Percentiles rank a stretch among this genome's conserved stretches.
Conservation (phyloP, 108 stramenopile species). For the Nannochloropsis granulata region DNA sequence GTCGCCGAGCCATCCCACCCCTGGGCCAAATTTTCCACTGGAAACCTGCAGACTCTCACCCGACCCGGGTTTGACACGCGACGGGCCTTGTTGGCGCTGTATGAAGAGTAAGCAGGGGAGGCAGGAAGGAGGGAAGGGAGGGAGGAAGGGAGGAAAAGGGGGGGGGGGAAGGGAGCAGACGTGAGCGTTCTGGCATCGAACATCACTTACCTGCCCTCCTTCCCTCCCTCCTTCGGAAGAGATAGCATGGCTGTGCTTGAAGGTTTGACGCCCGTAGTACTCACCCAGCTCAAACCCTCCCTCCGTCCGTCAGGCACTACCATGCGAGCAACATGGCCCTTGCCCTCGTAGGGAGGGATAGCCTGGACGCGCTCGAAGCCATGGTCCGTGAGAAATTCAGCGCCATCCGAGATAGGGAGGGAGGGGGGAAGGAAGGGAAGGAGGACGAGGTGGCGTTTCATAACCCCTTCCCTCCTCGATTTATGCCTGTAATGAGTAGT, state of each 20-base stretch:
- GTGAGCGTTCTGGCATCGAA: background rate
- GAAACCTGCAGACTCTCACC: conserved; percentile 75
- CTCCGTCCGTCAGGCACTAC: conserved; percentile 46
- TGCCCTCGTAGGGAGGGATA: conserved; percentile 61
- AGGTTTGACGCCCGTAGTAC: background rate
- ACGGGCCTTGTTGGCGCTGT: conserved; percentile 53
- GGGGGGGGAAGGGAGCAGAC: background rate
- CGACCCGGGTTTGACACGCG: conserved; percentile 42
- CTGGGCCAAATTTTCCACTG: conserved; percentile 81
- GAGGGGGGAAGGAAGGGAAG: background rate
- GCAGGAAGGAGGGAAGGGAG: background rate
- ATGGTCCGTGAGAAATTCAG: conserved; percentile 57
- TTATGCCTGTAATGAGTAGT: background rate
- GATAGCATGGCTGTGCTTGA: background rate
- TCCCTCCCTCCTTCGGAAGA: background rate
- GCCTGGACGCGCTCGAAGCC: conserved; percentile 49
- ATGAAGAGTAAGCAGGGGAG: background rate
- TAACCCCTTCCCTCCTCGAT: background rate
- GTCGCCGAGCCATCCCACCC: conserved; percentile 40
- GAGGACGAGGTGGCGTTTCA: background rate
- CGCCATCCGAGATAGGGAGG: conserved; percentile 25
- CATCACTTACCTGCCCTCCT: background rate
- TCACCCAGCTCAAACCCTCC: background rate
- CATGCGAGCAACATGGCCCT: conserved; percentile 83
- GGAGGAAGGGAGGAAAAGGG: background rate